These are phyloP conservation scores for Nitzschia sp. DNA, from an alignment of 108 stramenopile species.

Conservation along the genomic window DNA sequence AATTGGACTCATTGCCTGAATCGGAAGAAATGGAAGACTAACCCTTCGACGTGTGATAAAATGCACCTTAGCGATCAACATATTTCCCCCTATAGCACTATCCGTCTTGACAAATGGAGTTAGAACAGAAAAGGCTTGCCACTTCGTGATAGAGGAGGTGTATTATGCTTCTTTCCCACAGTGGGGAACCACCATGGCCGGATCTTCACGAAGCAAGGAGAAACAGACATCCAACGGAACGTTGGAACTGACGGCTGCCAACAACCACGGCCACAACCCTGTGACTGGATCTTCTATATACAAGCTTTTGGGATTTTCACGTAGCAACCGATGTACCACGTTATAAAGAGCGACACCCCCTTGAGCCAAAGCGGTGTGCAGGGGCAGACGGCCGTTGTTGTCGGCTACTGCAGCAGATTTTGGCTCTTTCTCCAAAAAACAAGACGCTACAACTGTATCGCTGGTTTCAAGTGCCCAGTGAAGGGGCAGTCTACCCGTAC, in stretches of 20 bases:
- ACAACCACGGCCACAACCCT: constrained; percentile 32
- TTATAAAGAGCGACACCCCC: too few species aligned
- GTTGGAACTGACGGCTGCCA: constrained; percentile 15
- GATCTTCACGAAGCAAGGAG: constrained; percentile 31
- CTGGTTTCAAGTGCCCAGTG: constrained; percentile 12
- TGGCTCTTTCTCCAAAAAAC: not conserved
- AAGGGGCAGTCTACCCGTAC: constrained; percentile 24
- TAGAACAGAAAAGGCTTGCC: too few species aligned
- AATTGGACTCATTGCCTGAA: constrained; percentile 20
- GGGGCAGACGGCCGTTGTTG: not conserved
- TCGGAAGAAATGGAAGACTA: not conserved
- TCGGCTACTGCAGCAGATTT: not conserved
- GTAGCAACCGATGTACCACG: not conserved
- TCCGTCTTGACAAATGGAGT: too few species aligned
- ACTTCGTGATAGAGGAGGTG: too few species aligned
- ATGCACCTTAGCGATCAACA: too few species aligned
- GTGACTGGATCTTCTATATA: constrained; percentile 31
- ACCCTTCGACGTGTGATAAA: too few species aligned
- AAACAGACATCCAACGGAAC: constrained; percentile 19
- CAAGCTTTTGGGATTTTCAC: constrained; percentile 22
- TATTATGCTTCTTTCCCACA: too few species aligned
- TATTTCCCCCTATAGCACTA: too few species aligned
- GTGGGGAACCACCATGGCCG: constrained; percentile 13
- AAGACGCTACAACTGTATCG: too few species aligned
- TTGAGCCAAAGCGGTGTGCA: too few species aligned